Base-by-base conservation (phyloP, 108 stramenopile species). In the Licmophora abbreviata region DNA sequence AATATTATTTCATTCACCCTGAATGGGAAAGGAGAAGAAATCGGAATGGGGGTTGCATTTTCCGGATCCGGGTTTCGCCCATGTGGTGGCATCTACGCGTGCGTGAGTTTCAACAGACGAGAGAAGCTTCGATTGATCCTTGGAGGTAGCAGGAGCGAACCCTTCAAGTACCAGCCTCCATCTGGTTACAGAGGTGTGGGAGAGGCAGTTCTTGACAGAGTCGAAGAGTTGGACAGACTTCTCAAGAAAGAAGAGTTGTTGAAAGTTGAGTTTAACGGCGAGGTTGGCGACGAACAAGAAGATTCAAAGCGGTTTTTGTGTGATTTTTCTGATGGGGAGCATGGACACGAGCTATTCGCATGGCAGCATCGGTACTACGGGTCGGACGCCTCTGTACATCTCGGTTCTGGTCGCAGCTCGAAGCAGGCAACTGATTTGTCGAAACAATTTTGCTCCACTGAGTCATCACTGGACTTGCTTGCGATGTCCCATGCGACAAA, bases 291-390 rank as follows among this genome's bases (percentile, higher is more conserved):
- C 4, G 8, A 42, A 37, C 17, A 25, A 22, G 44, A 0, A 48
- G 35, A 50, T 14, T 36, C 21, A n/a, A 76, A 82, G 32, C 64
- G 55, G 36, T 81, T 73, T 49, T 50, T 88, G 5, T 84, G 84
- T 46, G 92, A 93, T 54, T 88, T 87, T 50, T 88, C 87, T 14
- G 87, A 85, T 43, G 80, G 76, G n/a, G 87, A 93, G 42, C 86
- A 86, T 54, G 92, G 92, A 4, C 79, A 86, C 52, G 92, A 93
- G 61, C 59, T 93, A n/a, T 85, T 88, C 64, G 76, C 81, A 20
- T 85, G 85, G 84, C 70, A 73, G 42, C 92, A 93, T 65, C 64
- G 92, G 33, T 93, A 87, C 64, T 84, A 87, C 61, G 92, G 92
- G 0, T 71, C 85, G 1, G 92, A 93, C 69, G 92, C 87, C 29